Evolutionary conservation across 768 basidiomycete species (phyloP), one percentile per base, ranked within the genome.

Genomic region (Cytidiella melzeri): DNA sequence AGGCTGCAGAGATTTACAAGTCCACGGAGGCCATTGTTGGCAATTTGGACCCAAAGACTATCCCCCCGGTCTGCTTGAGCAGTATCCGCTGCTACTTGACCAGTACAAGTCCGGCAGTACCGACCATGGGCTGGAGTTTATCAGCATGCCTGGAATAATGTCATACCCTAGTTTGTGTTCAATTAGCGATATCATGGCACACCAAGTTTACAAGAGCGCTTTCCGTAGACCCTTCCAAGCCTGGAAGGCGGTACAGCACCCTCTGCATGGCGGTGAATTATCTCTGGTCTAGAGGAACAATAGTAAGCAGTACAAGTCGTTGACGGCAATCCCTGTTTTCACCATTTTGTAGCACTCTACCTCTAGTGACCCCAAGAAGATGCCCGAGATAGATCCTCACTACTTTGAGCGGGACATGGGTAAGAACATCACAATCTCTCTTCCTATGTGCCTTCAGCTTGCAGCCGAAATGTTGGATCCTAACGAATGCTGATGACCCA

Each of bases 221-320:
- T 20, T 2, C 12, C 26, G n/a, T 23, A 56, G 54, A 54, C 20
- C 50, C 41, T 2, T 55, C 52, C 4, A 52, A 57, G 43, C 27
- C 50, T 0, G 59, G 55, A 6, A 61, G 59, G 47, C 52, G 43
- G 38, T 67, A 69, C 51, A 50, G 62, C 42, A 58, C 57, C 3
- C 39, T 69, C 9, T 48, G 52, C 4, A 48, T 47, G 19, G 54
- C 55, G 3, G 45, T 60, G 20, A 61, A 58, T 15, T 61, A 64
- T 40, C 57, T 60, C 6, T 64, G 64, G 52, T 61, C 59, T 4
- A 55, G 64, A 11, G 68, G 69, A 6, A 61, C 61, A 0, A 64
- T 68, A 24, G 64, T 66, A 40, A 43, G 61, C 47, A n/a, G n/a
- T n/a, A n/a, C n/a, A n/a, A n/a, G n/a, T n/a, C n/a, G n/a, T n/a